Conservation (phyloP, 441 rosid species). For the Pelargonium australe region DNA sequence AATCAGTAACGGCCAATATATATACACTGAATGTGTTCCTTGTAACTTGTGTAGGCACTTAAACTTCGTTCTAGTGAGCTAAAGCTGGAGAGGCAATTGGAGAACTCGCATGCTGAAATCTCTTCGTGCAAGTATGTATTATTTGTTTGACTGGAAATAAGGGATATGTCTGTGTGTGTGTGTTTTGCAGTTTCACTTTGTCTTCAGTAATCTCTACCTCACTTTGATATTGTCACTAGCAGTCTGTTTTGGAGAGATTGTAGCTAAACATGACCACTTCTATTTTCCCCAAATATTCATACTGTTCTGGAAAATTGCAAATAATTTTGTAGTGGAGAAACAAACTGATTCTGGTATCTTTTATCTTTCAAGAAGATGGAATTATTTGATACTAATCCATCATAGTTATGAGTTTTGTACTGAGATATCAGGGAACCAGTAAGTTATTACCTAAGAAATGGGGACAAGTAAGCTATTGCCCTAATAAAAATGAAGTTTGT, state of each 20-base stretch:
- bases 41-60: constrained; percentile 59
- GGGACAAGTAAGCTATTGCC: too few relatives aligned
- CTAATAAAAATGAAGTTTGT: too few relatives aligned
- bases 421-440: too few relatives aligned
- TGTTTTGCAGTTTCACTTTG: neutral
- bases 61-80: constrained; percentile 87
- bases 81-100: constrained; percentile 88
- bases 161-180: neutral
- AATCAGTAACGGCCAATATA: neutral
- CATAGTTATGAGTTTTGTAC: too few relatives aligned
- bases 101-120: constrained; percentile 64
- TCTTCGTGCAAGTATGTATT: constrained; percentile 62
- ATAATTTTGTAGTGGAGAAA: too few relatives aligned
- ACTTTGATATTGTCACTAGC: neutral
- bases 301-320: too few relatives aligned
- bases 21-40: constrained; percentile 1
- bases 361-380: too few relatives aligned
- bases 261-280: neutral
- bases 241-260: neutral
- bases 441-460: too few relatives aligned
- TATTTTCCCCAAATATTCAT: neutral
- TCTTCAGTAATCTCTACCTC: neutral
- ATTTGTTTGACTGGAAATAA: constrained; percentile 17
- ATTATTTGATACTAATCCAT: too few relatives aligned
- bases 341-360: too few relatives aligned